These are phyloP conservation scores for Dipodascopsis uninucleata DNA, from an alignment of 805 yeast species.

Conservation along the genomic window DNA sequence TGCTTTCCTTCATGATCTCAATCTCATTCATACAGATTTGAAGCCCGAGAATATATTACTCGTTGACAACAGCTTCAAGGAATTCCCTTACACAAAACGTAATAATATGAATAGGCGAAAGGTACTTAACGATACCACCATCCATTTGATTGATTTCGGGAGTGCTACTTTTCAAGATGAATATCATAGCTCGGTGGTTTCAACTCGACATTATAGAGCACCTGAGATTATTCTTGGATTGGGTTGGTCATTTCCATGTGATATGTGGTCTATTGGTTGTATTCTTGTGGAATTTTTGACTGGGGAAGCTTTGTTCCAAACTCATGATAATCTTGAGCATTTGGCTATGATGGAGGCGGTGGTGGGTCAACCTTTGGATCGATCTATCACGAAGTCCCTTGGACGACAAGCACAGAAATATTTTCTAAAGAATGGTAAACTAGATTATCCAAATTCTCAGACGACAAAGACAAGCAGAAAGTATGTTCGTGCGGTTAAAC, in stretches of 20 bases:
- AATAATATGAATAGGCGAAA: conserved; percentile 34
- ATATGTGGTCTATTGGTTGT: conserved; percentile 95
- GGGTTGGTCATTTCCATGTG: conserved; percentile 98
- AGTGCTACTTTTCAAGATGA: conserved; percentile 92
- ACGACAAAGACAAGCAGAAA: conserved; percentile 37
- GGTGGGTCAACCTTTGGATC: conserved; percentile 47
- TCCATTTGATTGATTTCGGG: conserved; percentile 95
- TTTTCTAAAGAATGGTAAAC: conserved; percentile 31
- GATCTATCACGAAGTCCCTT: conserved; percentile 30
- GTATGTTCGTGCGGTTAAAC: conserved; percentile 39
- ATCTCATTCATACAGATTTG: conserved; percentile 89
- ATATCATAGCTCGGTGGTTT: conserved; percentile 85
- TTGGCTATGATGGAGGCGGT: conserved; percentile 90
- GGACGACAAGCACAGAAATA: conserved; percentile 28
- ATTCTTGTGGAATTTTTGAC: conserved; percentile 84
- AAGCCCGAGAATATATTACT: conserved; percentile 92
- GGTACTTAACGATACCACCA: conserved; percentile 69
- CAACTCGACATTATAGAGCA: conserved; percentile 94
- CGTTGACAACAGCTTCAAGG: conserved; percentile 48
- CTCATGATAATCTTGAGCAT: conserved; percentile 93
- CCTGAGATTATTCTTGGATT: conserved; percentile 91
- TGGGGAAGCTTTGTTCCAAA: conserved; percentile 91
- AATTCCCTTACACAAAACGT: conserved; percentile 38
- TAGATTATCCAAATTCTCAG: conserved; percentile 39
- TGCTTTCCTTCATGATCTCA: conserved; percentile 83